Evolutionary conservation across 129 eudicot genomes (phyloP), one percentile per base, ranked within the genome.

Genomic region (Chrysanthemum lavandulifolium): DNA sequence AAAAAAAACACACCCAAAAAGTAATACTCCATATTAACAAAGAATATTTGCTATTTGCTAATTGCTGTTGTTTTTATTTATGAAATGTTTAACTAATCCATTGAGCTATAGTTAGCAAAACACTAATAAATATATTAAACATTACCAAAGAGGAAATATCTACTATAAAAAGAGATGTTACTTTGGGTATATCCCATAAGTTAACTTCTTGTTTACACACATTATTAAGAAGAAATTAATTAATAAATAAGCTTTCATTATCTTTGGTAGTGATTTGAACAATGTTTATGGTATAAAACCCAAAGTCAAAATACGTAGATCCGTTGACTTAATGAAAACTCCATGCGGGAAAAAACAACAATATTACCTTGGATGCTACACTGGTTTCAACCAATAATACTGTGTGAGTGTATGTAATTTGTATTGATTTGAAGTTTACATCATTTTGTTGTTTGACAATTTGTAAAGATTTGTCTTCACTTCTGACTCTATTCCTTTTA

Each of bases 301-400:
- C 64, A 74, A 74, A 62, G 78, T 74, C 78, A 74, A 74, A 53
- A 57, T 43, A 40, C 8, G 47, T 71, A 19, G 56, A 57, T 18
- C 45, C 45, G 65, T 64, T 74, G 78, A 74, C 78, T 18, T 64
- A 15, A 51, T 50, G 49, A 62, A 62, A 56, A 73, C 51, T 40
- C 15, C 31, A 29, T 12, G 71, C 4, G 63, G 64, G 61, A 65
- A 31, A n/a, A 74, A 74, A 74, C 78, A 74, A 64, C 53, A 10
- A 43, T 51, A 63, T 71, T 52, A 65, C 78, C 53, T 74, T 74
- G 78, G 78, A 74, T 74, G 15, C 78, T 74, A 50, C 78, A 73
- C 31, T 51, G 19, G 63, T 52, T 19, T 74, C 53, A 18, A 13
- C 70, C 78, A 74, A 64, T 64, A 63, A 64, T 52, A 15, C 63